phyloP scores from a whole-genome alignment of 306 rosid genomes.

The Lithocarpus polystachyus region DNA sequence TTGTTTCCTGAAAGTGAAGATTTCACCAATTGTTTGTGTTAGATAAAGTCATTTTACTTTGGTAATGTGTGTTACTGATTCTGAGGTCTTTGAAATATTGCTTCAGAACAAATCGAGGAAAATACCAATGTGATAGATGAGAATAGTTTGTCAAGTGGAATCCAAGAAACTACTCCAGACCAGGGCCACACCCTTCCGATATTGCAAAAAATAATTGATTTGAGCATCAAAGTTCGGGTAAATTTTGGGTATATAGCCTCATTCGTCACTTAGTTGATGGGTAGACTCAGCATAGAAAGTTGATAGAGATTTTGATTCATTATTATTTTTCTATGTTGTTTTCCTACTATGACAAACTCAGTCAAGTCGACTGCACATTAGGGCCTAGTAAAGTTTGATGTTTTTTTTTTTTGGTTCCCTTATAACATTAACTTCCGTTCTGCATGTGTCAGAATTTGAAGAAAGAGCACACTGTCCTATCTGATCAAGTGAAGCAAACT shows the following conservation, averaged over 20 bases:
- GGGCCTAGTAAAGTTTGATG: background rate
- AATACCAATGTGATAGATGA: slow-evolving; percentile 43
- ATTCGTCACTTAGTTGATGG: background rate
- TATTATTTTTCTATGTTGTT: background rate
- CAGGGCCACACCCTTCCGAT: slow-evolving; percentile 74
- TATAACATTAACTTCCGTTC: background rate
- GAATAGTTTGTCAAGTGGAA: slow-evolving; percentile 40
- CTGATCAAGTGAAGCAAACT: slow-evolving; percentile 51
- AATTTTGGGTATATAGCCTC: background rate
- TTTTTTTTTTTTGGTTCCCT: background rate
- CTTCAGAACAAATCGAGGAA: slow-evolving; percentile 29
- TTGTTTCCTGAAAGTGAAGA: no score
- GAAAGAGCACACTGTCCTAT: slow-evolving; percentile 48
- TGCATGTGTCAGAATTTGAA: slow-evolving; percentile 62
- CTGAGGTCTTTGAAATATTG: slow-evolving; percentile 24
- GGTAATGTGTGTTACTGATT: background rate
- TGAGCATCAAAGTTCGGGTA: slow-evolving; percentile 71
- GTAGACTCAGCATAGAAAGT: background rate
- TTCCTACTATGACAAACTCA: background rate
- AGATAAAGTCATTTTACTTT: background rate
- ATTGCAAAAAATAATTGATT: slow-evolving; percentile 57
- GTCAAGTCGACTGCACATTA: background rate
- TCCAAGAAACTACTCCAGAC: slow-evolving; percentile 54
- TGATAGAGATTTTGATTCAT: background rate
- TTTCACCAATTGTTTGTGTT: no score